Conservation (phyloP, 176 grass and related monocot species). For the Hordeum marinum region DNA sequence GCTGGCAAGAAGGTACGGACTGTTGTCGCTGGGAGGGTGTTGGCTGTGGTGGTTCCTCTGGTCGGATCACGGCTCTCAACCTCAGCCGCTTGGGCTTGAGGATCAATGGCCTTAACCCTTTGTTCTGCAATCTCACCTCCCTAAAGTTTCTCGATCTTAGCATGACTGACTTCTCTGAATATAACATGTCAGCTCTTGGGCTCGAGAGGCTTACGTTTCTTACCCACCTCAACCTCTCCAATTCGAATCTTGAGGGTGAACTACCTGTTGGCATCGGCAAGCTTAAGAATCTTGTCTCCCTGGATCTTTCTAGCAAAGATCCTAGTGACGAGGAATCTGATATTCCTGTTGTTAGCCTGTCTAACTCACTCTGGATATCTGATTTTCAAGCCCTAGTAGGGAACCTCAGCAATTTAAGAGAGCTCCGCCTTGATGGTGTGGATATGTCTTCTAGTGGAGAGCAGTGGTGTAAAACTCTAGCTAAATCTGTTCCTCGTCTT, state of each 20-base stretch:
- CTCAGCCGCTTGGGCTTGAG: neutral
- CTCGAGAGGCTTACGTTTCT: neutral
- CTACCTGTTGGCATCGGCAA: neutral
- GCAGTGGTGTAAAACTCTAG: neutral
- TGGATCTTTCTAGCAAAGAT: neutral
- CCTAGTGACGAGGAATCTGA: neutral
- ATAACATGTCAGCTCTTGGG: neutral
- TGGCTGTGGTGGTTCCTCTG: neutral
- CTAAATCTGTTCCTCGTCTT: conserved; percentile 19
- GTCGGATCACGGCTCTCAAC: neutral
- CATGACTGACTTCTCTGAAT: neutral
- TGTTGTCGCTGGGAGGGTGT: conserved; percentile 20
- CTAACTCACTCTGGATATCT: neutral
- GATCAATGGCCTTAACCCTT: neutral
- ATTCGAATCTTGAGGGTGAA: neutral
- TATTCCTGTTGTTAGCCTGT: too few species aligned
- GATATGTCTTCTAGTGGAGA: neutral
- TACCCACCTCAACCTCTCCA: conserved; percentile 23
- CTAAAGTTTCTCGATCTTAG: neutral
- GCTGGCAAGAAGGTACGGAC: neutral
- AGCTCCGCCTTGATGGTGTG: neutral
- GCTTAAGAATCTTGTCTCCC: neutral
- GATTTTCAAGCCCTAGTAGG: neutral
- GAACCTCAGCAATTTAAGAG: neutral
- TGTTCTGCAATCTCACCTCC: neutral